phyloP scores from a whole-genome alignment of 208 protist genomes.

The Crithidia mellificae region DNA sequence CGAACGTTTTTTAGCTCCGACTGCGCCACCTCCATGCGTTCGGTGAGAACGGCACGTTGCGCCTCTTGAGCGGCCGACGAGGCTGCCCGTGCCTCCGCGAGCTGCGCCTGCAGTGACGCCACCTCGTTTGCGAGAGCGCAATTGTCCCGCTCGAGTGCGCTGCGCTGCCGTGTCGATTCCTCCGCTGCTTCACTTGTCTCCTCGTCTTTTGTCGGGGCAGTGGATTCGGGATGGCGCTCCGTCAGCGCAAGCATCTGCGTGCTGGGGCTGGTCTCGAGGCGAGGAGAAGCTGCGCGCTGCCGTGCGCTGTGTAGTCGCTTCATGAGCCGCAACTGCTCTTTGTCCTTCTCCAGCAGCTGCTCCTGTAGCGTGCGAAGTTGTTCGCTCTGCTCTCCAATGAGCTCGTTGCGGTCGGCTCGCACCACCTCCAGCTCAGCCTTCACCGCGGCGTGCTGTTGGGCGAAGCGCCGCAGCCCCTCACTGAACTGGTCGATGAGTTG shows the following conservation, averaged over 20 bases:
- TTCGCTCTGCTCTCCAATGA: conserved; percentile 62
- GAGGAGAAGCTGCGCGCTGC: background rate
- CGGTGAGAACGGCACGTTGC: conserved; percentile 36
- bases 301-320: conserved; percentile 10
- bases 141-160: background rate
- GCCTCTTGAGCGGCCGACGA: conserved; percentile 26
- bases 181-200: no score
- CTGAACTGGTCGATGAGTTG: conserved; percentile 4
- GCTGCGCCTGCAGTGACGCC: conserved; percentile 11
- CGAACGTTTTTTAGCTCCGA: conserved; percentile 27
- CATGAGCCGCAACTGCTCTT: conserved; percentile 23
- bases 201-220: no score
- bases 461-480: background rate
- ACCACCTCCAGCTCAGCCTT: conserved; percentile 67
- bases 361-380: conserved; percentile 46
- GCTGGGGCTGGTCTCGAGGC: background rate
- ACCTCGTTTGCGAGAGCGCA: conserved; percentile 7
- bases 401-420: conserved; percentile 66
- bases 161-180: background rate
- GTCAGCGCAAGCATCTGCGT: no score
- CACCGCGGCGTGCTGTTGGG: conserved; percentile 36
- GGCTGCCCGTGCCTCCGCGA: conserved; percentile 20
- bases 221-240: no score
- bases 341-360: conserved; percentile 44
- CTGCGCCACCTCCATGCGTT: conserved; percentile 30